Evolutionary conservation across 2,329 filamentous ascomycete species (phyloP), one percentile per base, ranked within the genome.

Genomic region (Dothideomycetes sp.): DNA sequence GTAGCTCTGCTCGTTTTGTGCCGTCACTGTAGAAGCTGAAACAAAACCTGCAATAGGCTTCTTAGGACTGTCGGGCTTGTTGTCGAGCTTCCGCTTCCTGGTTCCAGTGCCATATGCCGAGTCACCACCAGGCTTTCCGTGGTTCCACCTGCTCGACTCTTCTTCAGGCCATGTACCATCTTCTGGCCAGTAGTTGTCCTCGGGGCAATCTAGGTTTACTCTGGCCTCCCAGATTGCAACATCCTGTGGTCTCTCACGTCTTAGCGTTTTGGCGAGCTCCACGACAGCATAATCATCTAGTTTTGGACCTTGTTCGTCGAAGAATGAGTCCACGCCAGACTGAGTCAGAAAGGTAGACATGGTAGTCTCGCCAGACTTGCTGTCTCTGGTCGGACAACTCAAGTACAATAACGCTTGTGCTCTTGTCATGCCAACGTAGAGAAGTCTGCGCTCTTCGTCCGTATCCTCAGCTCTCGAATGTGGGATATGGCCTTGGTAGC

Each of bases 391-490:
- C 0, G 88, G 85, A 47, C 77, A 84, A 57, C 86, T 94, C 40
- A 96, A 67, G 51, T 94, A 94, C 1, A 98, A 65, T 19, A 96
- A 62, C 1, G 77, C 80, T 56, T 96, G 81, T 5, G 91, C 89
- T 56, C 89, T 72, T 3, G 89, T 98, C 88, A 98, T 96, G 19
- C 88, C 89, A 11, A 98, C 91, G 52, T 96, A 98, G 0, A 98
- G 68, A 34, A 98, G 63, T 19, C 89, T 73, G 43, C 91, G 72
- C 58, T 98, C 89, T 59, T 98, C 89, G 41, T 89, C 81, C 3
- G 72, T 69, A 54, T 96, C 85, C 34, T 95, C 88, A 2, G 87
- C 75, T 49, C 88, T 74, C 2, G 80, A 81, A 57, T 96, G 89
- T 4, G 89, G 89, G 43, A 96, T 93, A 2, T 82, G 89, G 1